Conservation (phyloP, 176 grass and related monocot genomes). For the Ensete glaucum region DNA sequence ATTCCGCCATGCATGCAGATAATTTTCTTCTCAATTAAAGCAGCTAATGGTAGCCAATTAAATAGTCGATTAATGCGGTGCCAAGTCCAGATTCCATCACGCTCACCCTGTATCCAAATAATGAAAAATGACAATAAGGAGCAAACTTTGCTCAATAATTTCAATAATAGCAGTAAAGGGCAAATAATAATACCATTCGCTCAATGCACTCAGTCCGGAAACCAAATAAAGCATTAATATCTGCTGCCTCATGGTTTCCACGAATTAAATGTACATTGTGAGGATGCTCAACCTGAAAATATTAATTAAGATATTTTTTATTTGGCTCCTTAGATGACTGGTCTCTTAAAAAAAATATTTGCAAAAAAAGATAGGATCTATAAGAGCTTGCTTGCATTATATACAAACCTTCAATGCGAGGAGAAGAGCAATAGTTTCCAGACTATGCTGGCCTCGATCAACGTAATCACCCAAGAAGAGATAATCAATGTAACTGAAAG, state of each 20-base stretch:
- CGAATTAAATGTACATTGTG: constrained; percentile 96
- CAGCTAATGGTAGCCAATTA: constrained; percentile 98
- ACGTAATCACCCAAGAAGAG: constrained; percentile 99
- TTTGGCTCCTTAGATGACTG: not conserved
- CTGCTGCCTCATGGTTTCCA: constrained; percentile 96
- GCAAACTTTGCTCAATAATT: not conserved
- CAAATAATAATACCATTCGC: constrained; percentile 53
- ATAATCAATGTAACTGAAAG: constrained; percentile 89
- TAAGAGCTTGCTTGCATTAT: not conserved
- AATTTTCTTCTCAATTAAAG: constrained; percentile 96
- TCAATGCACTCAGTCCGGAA: constrained; percentile 98
- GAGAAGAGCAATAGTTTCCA: constrained; percentile 97
- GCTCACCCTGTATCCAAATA: constrained; percentile 55
- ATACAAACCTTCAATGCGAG: constrained; percentile 76
- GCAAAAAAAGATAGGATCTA: not conserved
- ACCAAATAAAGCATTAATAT: constrained; percentile 98
- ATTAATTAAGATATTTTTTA: not conserved
- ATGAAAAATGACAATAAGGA: not conserved
- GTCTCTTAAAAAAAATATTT: not conserved
- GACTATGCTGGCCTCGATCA: constrained; percentile 97
- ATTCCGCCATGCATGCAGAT: constrained; percentile 99
- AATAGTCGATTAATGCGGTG: constrained; percentile 87
- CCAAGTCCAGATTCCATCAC: constrained; percentile 96
- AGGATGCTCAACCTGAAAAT: constrained; percentile 82
- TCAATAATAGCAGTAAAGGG: not conserved